These are phyloP conservation scores for Neonectria punicea DNA, from an alignment of 2,329 filamentous ascomycete genomes.

Conservation along the genomic window DNA sequence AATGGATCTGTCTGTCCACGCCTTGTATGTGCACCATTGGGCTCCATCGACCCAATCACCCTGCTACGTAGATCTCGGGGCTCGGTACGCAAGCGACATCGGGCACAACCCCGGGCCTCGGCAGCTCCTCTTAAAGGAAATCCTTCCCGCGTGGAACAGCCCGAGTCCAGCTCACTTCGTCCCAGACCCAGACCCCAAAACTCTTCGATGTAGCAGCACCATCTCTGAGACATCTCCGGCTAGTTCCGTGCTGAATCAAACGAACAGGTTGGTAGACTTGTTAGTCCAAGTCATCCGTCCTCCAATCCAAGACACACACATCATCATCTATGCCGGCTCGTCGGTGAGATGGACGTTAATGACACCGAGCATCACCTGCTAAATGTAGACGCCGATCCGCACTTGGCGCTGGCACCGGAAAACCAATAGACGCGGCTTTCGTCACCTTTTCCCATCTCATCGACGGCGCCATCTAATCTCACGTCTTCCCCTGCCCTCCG, in stretches of 20 bases:
- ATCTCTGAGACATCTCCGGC: background rate
- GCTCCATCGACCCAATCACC: slow-evolving; percentile 28
- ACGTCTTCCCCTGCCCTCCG: background rate
- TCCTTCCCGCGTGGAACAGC: background rate
- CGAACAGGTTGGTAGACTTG: slow-evolving; percentile 4
- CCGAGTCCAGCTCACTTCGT: too few species aligned
- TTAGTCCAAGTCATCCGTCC: background rate
- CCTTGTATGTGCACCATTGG: slow-evolving; percentile 12
- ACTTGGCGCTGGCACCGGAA: background rate
- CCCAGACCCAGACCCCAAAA: background rate
- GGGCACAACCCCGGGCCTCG: slow-evolving; percentile 33
- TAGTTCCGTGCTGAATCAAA: slow-evolving; percentile 11
- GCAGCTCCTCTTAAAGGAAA: slow-evolving; percentile 34
- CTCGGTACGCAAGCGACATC: slow-evolving; percentile 41
- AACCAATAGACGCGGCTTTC: slow-evolving; percentile 10
- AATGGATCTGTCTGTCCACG: slow-evolving; percentile 5
- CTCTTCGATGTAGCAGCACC: background rate
- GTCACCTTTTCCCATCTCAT: background rate
- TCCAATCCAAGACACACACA: background rate
- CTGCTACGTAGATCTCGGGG: slow-evolving; percentile 18
- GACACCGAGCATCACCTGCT: background rate
- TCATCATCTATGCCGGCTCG: background rate
- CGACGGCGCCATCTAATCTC: slow-evolving; percentile 20
- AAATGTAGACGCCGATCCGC: background rate
- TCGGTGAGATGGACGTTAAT: background rate